Base-by-base conservation (phyloP, 2,329 filamentous ascomycete genomes). In the Cercospora sp. region DNA sequence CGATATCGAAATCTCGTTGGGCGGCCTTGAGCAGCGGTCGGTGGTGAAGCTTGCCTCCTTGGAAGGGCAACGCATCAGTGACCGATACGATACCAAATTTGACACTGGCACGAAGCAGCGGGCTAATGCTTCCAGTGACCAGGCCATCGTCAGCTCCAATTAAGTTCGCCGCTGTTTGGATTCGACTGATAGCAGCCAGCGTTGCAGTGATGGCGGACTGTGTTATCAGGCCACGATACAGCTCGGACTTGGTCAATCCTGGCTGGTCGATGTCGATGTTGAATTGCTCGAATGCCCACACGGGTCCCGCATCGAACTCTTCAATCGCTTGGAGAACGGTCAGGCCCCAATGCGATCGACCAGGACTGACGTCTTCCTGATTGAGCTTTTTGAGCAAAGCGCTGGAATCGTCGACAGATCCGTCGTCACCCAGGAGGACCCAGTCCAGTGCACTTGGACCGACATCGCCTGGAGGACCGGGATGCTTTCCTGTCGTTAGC, bases 221-320 rank as follows among this genome's bases (percentile, higher is more conserved):
- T 1, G 80, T 81, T 62, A 82, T 76, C 0, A 76, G 71, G 0
- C 80, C 79, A 26, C 80, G 77, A 65, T 82, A 82, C 3, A 82
- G 72, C 28, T 76, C 78, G 0, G 80, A 81, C 64, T 82, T 82
- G 31, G 80, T 82, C 33, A 81, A 68, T 18, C 74, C 72, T 5
- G 75, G 70, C 33, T 80, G 78, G 67, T 82, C 79, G 63, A 82
- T 81, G 72, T 81, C 71, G 65, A 82, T 72, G 5, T 75, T 70
- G 68, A 82, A 82, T 66, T 82, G 80, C 42, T 82, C 80, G 66
- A 79, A 82, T 0, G 80, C 80, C 80, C 81, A 82, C 7, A 82
- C 79, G 0, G 80, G 81, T 6, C 81, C 81, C n/a, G 79, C 79
- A 62, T 82, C 81, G 64, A 82, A 79, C 55, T 81, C 74, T 62